Percentiles rank a stretch among this genome's conserved stretches.
phyloP scores from a whole-genome alignment of 768 basidiomycete species.

The Clitopilus passeckerianus region DNA sequence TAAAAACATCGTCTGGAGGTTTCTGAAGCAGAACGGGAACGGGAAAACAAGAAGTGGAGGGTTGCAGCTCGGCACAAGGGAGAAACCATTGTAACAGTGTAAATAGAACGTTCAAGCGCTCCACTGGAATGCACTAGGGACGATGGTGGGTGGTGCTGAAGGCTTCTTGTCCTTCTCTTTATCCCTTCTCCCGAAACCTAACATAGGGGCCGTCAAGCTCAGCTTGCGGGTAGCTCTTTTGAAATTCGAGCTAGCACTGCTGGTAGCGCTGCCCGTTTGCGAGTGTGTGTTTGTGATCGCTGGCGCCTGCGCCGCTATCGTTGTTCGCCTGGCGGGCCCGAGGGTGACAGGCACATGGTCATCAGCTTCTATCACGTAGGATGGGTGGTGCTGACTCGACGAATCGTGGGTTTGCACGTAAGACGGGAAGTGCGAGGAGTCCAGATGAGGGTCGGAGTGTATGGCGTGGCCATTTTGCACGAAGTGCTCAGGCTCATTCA shows the following conservation, averaged over 20 bases:
- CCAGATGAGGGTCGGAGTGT: neutral
- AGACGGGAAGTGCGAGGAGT: neutral
- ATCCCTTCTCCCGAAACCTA: slow-evolving; percentile 47
- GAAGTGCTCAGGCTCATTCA: neutral
- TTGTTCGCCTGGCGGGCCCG: neutral
- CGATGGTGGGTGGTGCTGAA: slow-evolving; percentile 7
- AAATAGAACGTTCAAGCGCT: neutral
- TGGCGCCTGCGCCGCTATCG: slow-evolving; percentile 3
- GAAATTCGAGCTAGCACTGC: slow-evolving; percentile 17
- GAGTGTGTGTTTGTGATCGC: slow-evolving; percentile 7
- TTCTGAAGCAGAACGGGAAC: neutral
- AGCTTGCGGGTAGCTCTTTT: slow-evolving; percentile 57
- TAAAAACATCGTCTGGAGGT: neutral
- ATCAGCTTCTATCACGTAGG: neutral
- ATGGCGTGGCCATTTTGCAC: neutral
- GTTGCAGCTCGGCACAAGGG: neutral
- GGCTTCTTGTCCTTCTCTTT: slow-evolving; percentile 35
- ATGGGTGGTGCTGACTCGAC: neutral
- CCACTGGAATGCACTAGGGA: slow-evolving; percentile 13
- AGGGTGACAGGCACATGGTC: neutral
- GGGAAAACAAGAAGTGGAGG: neutral
- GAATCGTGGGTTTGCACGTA: neutral
- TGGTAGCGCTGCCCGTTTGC: slow-evolving; percentile 15
- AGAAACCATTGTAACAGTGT: neutral
- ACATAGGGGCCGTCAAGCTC: slow-evolving; percentile 48